A percentile compares a stretch with the other conserved stretches of the same genome.
Conservation (phyloP, 345 rosid genomes). For the Eucalyptus albens region DNA sequence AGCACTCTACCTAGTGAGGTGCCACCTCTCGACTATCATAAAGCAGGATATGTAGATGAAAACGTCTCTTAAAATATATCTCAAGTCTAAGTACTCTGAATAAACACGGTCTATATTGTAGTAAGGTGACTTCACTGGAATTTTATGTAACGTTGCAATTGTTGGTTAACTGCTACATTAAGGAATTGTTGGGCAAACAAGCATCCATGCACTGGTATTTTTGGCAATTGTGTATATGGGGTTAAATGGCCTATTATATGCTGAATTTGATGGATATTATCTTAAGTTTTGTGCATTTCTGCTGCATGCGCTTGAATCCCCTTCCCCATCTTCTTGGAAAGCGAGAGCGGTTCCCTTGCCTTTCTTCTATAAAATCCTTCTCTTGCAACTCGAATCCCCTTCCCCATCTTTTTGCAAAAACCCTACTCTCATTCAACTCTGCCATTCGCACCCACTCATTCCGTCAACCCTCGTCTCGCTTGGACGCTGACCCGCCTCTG, state of each 20-base stretch:
- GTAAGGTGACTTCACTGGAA: not conserved
- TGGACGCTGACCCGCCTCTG: not conserved
- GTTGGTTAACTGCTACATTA: not conserved
- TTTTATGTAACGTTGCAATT: not conserved
- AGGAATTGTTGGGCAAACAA: not conserved
- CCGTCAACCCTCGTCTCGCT: not conserved
- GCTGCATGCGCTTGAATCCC: not conserved
- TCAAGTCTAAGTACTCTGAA: not conserved
- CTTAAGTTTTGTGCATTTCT: not conserved
- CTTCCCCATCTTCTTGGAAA: no score
- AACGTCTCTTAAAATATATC: conserved; percentile 7
- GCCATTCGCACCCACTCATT: not conserved
- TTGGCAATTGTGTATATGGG: no score
- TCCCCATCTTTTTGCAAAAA: not conserved
- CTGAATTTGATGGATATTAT: not conserved
- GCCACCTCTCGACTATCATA: conserved; percentile 53
- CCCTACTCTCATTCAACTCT: not conserved
- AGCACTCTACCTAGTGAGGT: conserved; percentile 10
- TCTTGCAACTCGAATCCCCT: not conserved
- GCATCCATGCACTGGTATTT: not conserved
- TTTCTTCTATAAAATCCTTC: not conserved
- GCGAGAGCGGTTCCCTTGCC: not conserved
- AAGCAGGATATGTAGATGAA: conserved; percentile 69
- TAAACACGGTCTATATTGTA: not conserved
- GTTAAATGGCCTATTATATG: not conserved